A percentile compares a stretch with the other conserved stretches of the same genome.
phyloP scores from a whole-genome alignment of 2,329 filamentous ascomycete genomes.

The Stemphylium beticola region DNA sequence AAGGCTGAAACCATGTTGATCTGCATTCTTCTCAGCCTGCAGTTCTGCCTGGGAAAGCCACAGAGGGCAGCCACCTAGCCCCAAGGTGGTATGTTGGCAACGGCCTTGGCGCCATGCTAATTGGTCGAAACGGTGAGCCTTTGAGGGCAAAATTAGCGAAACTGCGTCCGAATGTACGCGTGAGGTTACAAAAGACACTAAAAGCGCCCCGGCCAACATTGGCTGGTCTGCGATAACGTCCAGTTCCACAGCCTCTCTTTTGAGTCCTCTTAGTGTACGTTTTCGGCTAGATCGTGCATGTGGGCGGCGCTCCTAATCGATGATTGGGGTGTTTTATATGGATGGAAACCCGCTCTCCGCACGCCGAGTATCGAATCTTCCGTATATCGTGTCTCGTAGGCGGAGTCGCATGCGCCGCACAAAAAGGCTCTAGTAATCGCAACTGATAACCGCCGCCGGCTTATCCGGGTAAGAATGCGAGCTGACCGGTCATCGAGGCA shows the following conservation, averaged over 20 bases:
- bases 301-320: not conserved
- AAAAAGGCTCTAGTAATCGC: not conserved
- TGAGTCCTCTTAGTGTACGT: slow-evolving; percentile 1
- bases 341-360: not conserved
- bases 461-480: not conserved
- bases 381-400: not conserved
- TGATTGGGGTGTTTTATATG: slow-evolving; percentile 2
- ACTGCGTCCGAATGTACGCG: not conserved
- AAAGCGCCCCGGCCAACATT: slow-evolving; percentile 3
- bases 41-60: not conserved
- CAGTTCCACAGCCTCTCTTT: slow-evolving; percentile 2
- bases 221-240: not conserved
- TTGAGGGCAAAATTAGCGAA: not conserved
- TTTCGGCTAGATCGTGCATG: not conserved
- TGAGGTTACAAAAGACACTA: not conserved
- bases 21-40: not conserved
- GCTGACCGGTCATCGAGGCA: slow-evolving; percentile 2
- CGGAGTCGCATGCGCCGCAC: not conserved
- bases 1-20: slow-evolving; percentile 1
- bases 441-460: slow-evolving; percentile 8
- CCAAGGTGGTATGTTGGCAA: not conserved
- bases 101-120: slow-evolving; percentile 6
- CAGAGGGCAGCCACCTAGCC: not conserved
- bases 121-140: not conserved
- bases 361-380: not conserved